Evolutionary conservation across 2,329 filamentous ascomycete species (phyloP).

Genomic region (Dactylellina leptospora): DNA sequence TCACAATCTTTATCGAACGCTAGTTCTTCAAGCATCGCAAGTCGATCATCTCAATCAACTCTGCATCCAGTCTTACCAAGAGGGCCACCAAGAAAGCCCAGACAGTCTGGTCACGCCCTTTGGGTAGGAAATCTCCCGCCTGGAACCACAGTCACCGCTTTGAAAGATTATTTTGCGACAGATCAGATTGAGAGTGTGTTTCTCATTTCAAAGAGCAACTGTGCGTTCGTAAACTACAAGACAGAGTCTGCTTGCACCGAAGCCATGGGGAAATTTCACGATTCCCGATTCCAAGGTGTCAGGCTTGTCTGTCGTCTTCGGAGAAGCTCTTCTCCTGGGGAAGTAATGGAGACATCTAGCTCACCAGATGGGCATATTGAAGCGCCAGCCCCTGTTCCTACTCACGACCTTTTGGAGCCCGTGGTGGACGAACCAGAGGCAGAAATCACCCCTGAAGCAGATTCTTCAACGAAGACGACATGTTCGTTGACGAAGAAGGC

Average conservation of each 20-base stretch:
- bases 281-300: slow-evolving; percentile 86
- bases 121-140: slow-evolving; percentile 96
- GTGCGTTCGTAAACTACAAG: slow-evolving; percentile 94
- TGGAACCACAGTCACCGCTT: slow-evolving; percentile 78
- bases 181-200: slow-evolving; percentile 86
- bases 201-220: slow-evolving; percentile 95
- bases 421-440: not conserved
- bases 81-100: slow-evolving; percentile 73
- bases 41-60: slow-evolving; percentile 31
- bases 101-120: slow-evolving; percentile 81
- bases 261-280: slow-evolving; percentile 85
- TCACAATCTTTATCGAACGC: slow-evolving; percentile 31
- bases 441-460: slow-evolving; percentile 17
- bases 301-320: slow-evolving; percentile 85
- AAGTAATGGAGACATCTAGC: slow-evolving; percentile 56
- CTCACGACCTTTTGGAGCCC: slow-evolving; percentile 18
- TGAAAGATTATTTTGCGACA: slow-evolving; percentile 89
- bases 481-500: slow-evolving; percentile 57
- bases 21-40: slow-evolving; percentile 26
- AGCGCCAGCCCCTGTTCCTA: slow-evolving; percentile 1
- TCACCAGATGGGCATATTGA: slow-evolving; percentile 26
- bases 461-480: slow-evolving; percentile 11
- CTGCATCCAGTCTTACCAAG: slow-evolving; percentile 61
- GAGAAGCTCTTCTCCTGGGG: slow-evolving; percentile 64
- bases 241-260: slow-evolving; percentile 77